Evolutionary conservation across 257 asterid species (phyloP).

Genomic region (Haberlea rhodopensis): DNA sequence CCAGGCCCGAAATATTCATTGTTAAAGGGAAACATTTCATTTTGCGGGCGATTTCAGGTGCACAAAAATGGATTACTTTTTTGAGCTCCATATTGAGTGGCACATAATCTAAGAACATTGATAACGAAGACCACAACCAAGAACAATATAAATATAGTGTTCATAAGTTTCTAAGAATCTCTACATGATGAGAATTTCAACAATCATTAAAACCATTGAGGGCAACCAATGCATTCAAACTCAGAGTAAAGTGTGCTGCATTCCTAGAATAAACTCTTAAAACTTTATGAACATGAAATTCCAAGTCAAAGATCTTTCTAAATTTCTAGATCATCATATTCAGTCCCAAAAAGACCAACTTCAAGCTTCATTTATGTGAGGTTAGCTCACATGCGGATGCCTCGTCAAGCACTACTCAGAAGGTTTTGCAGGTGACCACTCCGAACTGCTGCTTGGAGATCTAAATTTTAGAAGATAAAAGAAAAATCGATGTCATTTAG

Average conservation of each 20-base stretch:
- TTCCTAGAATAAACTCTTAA: not conserved
- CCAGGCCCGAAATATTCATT: not conserved
- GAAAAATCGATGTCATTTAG: not conserved
- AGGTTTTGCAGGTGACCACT: slow-evolving; percentile 47
- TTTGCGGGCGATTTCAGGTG: not conserved
- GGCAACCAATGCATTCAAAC: not conserved
- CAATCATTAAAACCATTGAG: not conserved
- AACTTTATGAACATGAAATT: not conserved
- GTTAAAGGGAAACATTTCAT: not conserved
- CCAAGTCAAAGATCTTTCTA: not conserved
- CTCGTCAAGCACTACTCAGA: slow-evolving; percentile 41
- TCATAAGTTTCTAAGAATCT: not conserved
- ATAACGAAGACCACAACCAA: not conserved
- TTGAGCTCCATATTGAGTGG: not conserved
- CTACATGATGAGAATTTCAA: not conserved
- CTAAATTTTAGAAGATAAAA: slow-evolving; percentile 26
- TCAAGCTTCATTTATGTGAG: slow-evolving; percentile 5
- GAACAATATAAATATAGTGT: not conserved
- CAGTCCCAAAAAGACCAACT: not conserved
- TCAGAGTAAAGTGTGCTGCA: not conserved
- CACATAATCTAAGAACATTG: not conserved
- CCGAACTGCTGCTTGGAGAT: slow-evolving; percentile 44
- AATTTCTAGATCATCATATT: not conserved
- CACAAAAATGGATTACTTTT: not conserved
- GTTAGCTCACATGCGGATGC: slow-evolving; percentile 3